Percentiles rank a stretch among this genome's conserved stretches.
phyloP scores from a whole-genome alignment of 352 stramenopile genomes.

The Phytophthora agathidicida region DNA sequence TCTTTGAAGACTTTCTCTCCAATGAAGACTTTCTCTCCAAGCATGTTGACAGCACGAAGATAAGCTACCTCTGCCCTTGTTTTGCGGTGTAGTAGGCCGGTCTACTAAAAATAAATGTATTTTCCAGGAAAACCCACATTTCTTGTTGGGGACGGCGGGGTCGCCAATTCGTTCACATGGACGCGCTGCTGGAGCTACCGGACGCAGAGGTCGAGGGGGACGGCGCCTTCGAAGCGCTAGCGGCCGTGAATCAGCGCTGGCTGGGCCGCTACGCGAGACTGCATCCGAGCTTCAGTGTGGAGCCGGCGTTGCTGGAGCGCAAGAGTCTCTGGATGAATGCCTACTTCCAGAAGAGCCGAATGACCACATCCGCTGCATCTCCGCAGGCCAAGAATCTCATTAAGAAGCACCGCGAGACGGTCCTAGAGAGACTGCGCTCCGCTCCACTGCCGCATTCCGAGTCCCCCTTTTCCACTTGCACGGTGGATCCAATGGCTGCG shows the following conservation, averaged over 20 bases:
- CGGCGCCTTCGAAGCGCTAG: constrained; percentile 53
- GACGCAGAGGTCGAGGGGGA: constrained; percentile 36
- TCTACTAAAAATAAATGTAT: no score
- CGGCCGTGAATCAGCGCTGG: constrained; percentile 70
- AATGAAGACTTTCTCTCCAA: no score
- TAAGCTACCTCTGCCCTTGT: no score
- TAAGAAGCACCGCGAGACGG: constrained; percentile 53
- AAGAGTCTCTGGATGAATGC: constrained; percentile 85
- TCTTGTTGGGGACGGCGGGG: no score
- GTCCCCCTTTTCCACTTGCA: constrained; percentile 52
- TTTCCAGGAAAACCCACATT: no score
- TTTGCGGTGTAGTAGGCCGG: no score
- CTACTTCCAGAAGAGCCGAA: constrained; percentile 81
- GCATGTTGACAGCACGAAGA: no score
- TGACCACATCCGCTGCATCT: constrained; percentile 64
- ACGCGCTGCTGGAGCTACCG: constrained; percentile 38
- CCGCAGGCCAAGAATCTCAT: constrained; percentile 64
- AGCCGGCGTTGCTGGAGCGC: constrained; percentile 59
- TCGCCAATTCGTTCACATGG: no score
- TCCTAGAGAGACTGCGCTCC: constrained; percentile 46
- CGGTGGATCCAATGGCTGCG: constrained; percentile 64
- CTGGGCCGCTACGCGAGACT: constrained; percentile 62
- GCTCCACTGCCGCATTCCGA: constrained; percentile 42
- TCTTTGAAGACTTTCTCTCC: no score
- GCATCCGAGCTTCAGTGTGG: constrained; percentile 62